These are phyloP conservation scores for Aaosphaeria pasadenensis DNA, from an alignment of 2,329 filamentous ascomycete genomes.

Conservation along the genomic window DNA sequence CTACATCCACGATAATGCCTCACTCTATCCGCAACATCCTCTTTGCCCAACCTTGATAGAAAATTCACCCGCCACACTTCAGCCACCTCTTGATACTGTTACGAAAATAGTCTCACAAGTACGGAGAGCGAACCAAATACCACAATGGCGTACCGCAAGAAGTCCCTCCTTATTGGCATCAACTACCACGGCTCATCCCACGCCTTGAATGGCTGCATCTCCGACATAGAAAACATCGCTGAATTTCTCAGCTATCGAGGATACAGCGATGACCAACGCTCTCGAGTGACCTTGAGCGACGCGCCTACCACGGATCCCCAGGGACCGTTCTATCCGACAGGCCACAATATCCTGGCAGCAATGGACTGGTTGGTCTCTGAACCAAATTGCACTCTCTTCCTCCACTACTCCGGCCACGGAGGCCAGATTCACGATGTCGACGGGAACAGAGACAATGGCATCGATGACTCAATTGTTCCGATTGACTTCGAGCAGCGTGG, in stretches of 20 bases:
- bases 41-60: too few species aligned
- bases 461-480: slow-evolving; percentile 54
- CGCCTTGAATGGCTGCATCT: slow-evolving; percentile 47
- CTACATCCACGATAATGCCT: too few species aligned
- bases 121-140: too few species aligned
- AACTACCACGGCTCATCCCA: slow-evolving; percentile 49
- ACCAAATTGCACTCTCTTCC: slow-evolving; percentile 52
- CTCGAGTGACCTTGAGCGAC: slow-evolving; percentile 48
- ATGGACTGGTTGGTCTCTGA: slow-evolving; percentile 58
- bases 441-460: slow-evolving; percentile 32
- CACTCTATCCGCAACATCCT: too few species aligned
- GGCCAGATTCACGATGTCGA: slow-evolving; percentile 50
- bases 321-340: slow-evolving; percentile 38
- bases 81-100: too few species aligned
- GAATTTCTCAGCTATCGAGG: slow-evolving; percentile 45
- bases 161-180: slow-evolving; percentile 54
- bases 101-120: too few species aligned
- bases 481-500: slow-evolving; percentile 52
- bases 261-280: slow-evolving; percentile 40
- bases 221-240: slow-evolving; percentile 49
- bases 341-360: slow-evolving; percentile 49
- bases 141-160: slow-evolving; percentile 21
- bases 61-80: too few species aligned
- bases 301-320: slow-evolving; percentile 22
- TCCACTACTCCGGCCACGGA: slow-evolving; percentile 61